Evolutionary conservation across 495 filamentous ascomycete genomes (phyloP), one percentile per base, ranked within the genome.

Genomic region (Penicillium maclennaniae): DNA sequence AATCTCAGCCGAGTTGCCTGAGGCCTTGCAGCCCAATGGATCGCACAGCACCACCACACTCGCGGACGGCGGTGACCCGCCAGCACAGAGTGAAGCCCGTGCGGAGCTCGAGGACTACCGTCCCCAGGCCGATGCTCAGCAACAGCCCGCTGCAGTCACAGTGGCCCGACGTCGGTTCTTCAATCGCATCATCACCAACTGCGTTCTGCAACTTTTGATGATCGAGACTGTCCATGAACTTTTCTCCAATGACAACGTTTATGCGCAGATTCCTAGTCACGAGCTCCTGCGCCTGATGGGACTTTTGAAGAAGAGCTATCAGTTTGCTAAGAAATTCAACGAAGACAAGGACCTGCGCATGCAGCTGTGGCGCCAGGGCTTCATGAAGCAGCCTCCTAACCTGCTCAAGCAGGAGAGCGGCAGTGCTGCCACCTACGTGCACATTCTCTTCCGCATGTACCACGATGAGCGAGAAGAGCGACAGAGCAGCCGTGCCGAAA

Each of bases 351-450:
- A 97, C 54, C 76, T 99, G 25, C 83, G 93, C 17, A 95, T 95
- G 84, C 82, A 90, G 36, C 75, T 99, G 8, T 97, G 92, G 91
- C 78, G 89, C 21, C 95, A 99, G 63, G 93, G 93, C 7, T 99
- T 97, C 80, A 99, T 99, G 93, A 97, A 96, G 72, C 92, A 97
- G 66, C 95, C 95, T 28, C 93, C 93, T 5, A 99, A 99, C 64
- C 71, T 99, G n/a, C 80, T 99, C 23, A 99, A 99, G 73, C 93
- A 99, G 69, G 93, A 99, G 69, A 88, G 83, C 52, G 92, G 93
- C 40, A 88, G 86, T 62, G 93, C 93, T 10, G 86, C 88, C 0
- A 96, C 95, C 1, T 99, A 97, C 60, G 88, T 97, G 23, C 84
- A 84, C 50, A 99, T 99, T 47, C 70, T 99, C 19, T 85, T 97